These are phyloP conservation scores for Pseudovirgaria hyperparasitica DNA, from an alignment of 2,329 filamentous ascomycete genomes.

Conservation along the genomic window DNA sequence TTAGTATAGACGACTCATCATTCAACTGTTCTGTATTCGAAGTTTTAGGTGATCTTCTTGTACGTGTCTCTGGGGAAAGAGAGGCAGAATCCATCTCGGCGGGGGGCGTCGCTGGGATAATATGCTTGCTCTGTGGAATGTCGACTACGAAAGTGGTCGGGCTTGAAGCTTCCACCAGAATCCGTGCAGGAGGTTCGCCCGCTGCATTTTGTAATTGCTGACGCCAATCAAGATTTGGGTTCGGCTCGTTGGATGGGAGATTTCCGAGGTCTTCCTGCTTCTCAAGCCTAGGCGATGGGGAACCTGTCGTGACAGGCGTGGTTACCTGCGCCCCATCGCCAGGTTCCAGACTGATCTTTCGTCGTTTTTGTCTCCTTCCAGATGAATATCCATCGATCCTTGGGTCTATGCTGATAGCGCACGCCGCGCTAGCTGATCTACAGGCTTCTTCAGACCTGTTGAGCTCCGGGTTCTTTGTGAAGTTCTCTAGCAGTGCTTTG, in stretches of 20 bases:
- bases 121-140: neutral
- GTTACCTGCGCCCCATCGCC: too few species aligned
- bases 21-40: neutral
- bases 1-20: too few species aligned
- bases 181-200: conserved; percentile 2
- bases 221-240: conserved; percentile 12
- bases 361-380: too few species aligned
- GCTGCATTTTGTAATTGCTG: conserved; percentile 17
- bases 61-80: neutral
- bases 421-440: too few species aligned
- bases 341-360: too few species aligned
- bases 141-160: neutral
- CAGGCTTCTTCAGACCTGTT: too few species aligned
- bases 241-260: neutral
- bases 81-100: neutral
- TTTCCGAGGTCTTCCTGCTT: neutral
- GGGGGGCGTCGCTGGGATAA: neutral
- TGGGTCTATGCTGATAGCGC: too few species aligned
- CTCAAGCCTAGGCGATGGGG: conserved; percentile 9
- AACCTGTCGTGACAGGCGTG: too few species aligned
- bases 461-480: too few species aligned
- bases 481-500: too few species aligned
- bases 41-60: neutral
- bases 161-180: conserved; percentile 2
- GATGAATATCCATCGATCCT: too few species aligned